These are phyloP conservation scores for Wickerhamomyces silvicola DNA, from an alignment of 805 yeast genomes.

Conservation along the genomic window DNA sequence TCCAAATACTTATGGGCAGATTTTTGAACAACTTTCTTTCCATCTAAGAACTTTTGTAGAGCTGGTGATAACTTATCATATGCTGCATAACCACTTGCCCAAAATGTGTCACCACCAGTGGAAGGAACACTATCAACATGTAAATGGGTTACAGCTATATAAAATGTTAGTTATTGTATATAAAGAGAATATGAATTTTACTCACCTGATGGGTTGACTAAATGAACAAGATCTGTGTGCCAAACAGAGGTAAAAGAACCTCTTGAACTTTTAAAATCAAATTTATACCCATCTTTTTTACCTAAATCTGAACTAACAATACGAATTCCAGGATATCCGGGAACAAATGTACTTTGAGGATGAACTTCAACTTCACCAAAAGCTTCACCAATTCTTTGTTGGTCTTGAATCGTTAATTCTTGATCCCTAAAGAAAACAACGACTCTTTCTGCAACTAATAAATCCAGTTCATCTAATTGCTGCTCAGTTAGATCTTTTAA, in stretches of 20 bases:
- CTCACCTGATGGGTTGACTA: slow-evolving; percentile 47
- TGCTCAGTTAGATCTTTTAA: slow-evolving; percentile 33
- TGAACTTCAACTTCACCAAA: slow-evolving; percentile 40
- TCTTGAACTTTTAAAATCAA: slow-evolving; percentile 10
- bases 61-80: no score
- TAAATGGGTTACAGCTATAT: slow-evolving; percentile 44
- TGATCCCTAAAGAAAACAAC: slow-evolving; percentile 46
- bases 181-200: no score
- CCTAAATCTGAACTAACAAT: slow-evolving; percentile 27
- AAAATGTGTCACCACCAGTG: slow-evolving; percentile 47
- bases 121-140: slow-evolving; percentile 41
- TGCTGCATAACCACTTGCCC: slow-evolving; percentile 51
- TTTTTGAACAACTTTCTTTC: slow-evolving; percentile 39
- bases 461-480: slow-evolving; percentile 42
- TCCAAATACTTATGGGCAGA: slow-evolving; percentile 33
- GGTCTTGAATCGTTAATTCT: slow-evolving; percentile 37
- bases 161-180: no score
- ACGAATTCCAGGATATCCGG: slow-evolving; percentile 31
- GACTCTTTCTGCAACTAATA: slow-evolving; percentile 40
- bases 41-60: slow-evolving; percentile 43
- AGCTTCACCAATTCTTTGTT: slow-evolving; percentile 38
- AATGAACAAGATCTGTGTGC: slow-evolving; percentile 51
- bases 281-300: slow-evolving; percentile 24
- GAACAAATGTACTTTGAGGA: slow-evolving; percentile 28
- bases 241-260: slow-evolving; percentile 29